Conservation (phyloP, 306 rosid species). For the Astragalus membranaceus region DNA sequence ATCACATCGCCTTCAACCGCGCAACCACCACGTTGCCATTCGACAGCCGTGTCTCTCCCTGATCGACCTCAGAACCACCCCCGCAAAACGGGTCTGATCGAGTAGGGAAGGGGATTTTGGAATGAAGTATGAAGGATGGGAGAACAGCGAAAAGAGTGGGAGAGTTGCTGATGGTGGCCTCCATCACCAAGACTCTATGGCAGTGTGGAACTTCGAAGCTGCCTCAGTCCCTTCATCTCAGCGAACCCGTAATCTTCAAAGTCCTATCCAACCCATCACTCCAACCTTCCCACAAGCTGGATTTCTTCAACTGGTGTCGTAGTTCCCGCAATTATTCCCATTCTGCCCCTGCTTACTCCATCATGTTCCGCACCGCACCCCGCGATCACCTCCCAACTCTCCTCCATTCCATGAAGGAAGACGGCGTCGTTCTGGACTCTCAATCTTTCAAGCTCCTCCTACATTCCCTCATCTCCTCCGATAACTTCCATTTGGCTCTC, state of each 20-base stretch:
- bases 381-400: constrained; percentile 43
- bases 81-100: no score
- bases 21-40: no score
- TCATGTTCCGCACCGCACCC: constrained; percentile 33
- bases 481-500: constrained; percentile 41
- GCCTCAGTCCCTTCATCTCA: constrained; percentile 35
- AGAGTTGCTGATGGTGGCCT: constrained; percentile 52
- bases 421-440: constrained; percentile 41
- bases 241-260: constrained; percentile 45
- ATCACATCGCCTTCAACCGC: no score
- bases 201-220: constrained; percentile 51
- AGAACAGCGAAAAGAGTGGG: constrained; percentile 7
- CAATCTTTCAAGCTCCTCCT: constrained; percentile 57
- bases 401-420: constrained; percentile 43
- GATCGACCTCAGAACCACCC: no score
- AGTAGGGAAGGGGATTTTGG: no score
- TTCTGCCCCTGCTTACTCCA: constrained; percentile 42
- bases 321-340: constrained; percentile 22
- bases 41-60: no score
- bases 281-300: constrained; percentile 56
- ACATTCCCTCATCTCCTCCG: constrained; percentile 38
- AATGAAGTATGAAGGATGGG: no score
- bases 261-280: constrained; percentile 48
- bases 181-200: constrained; percentile 52
- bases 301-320: constrained; percentile 56